Percentiles rank a stretch among this genome's conserved stretches.
Evolutionary conservation across 495 filamentous ascomycete genomes (phyloP).

Genomic region (Barbatosphaeria neglecta): DNA sequence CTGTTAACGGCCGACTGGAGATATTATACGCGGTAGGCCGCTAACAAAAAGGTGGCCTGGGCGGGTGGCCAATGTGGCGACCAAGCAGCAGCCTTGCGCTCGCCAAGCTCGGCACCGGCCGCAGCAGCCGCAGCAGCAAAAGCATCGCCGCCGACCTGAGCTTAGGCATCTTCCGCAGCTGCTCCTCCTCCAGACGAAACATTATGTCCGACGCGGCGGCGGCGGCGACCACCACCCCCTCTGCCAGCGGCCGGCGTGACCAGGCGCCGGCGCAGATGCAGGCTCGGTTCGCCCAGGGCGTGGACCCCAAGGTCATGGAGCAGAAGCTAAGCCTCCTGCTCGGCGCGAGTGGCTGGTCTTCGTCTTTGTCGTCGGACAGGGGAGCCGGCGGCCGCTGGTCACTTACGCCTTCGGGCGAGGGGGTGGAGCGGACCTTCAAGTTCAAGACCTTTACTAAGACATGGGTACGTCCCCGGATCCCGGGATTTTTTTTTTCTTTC

Average conservation of each 20-base stretch:
- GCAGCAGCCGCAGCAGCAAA: not conserved
- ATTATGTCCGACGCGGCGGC: not conserved
- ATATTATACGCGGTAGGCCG: too few relatives aligned
- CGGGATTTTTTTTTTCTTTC: not conserved
- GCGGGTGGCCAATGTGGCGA: not conserved
- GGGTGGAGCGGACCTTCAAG: conserved; percentile 44
- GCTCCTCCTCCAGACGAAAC: not conserved
- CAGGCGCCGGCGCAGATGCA: conserved; percentile 1
- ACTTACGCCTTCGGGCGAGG: conserved; percentile 37
- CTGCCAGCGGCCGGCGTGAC: not conserved
- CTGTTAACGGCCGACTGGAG: not conserved
- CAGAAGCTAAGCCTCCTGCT: conserved; percentile 2
- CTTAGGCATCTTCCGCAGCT: not conserved
- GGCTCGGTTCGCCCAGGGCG: conserved; percentile 18
- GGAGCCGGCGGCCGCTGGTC: conserved; percentile 35
- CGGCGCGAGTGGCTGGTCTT: too few relatives aligned
- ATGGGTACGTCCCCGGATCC: conserved; percentile 35
- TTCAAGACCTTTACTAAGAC: conserved; percentile 53
- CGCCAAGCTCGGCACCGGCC: not conserved
- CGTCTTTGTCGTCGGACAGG: conserved; percentile 1
- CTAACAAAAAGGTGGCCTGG: conserved; percentile 22
- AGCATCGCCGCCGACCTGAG: not conserved
- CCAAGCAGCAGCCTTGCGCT: not conserved
- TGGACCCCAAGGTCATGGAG: conserved; percentile 14
- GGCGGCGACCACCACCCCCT: not conserved